A percentile compares a stretch with the other conserved stretches of the same genome.
These are phyloP conservation scores for Candida peoriensis DNA, from an alignment of 805 yeast species.

Conservation along the genomic window DNA sequence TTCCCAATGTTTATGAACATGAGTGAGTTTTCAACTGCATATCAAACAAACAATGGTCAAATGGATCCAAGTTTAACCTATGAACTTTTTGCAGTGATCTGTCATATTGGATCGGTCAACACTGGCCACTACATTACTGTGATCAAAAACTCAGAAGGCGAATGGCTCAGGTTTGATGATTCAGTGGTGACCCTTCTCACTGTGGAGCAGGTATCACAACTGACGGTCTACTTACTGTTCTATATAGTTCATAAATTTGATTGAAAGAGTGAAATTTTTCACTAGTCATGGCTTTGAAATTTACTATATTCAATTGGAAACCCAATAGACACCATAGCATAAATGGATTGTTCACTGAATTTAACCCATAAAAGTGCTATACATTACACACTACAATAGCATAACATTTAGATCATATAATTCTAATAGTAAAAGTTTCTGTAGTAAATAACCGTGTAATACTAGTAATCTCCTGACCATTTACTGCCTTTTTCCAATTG, in stretches of 20 bases:
- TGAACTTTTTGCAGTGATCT: constrained; percentile 81
- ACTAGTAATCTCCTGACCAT: no score
- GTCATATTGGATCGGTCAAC: constrained; percentile 89
- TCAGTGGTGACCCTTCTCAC: constrained; percentile 66
- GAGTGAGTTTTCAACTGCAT: constrained; percentile 44
- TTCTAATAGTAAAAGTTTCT: no score
- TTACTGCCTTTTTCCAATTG: no score
- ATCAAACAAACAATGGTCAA: constrained; percentile 15
- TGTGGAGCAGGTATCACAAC: constrained; percentile 57
- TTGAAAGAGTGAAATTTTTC: background rate
- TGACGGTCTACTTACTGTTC: constrained; percentile 78
- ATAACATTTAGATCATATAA: no score
- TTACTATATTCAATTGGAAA: no score
- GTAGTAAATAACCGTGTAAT: no score
- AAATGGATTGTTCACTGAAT: no score
- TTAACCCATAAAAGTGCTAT: no score
- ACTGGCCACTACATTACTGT: constrained; percentile 92
- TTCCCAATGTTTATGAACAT: constrained; percentile 74
- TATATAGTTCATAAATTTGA: constrained; percentile 40
- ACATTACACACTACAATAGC: no score
- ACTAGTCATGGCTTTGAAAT: no score
- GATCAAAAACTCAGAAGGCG: constrained; percentile 64
- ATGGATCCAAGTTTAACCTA: constrained; percentile 43
- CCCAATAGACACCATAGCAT: no score
- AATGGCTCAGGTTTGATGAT: constrained; percentile 93